Percentiles rank a stretch among this genome's conserved stretches.
Evolutionary conservation across 306 rosid genomes (phyloP).

Genomic region (Prunus mume): DNA sequence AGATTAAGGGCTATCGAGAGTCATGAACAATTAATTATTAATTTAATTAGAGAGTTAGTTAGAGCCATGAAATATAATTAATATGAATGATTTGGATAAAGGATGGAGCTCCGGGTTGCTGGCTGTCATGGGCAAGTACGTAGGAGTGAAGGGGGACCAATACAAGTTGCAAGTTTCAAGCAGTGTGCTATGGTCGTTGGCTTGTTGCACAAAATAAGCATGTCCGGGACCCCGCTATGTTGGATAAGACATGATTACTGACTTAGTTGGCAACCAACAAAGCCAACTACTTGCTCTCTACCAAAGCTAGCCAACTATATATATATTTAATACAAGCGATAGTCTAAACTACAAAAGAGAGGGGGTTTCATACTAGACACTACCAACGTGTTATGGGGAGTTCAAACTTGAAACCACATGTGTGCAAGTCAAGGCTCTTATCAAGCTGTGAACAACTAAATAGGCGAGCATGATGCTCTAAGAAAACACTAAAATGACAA

Average conservation of each 20-base stretch:
- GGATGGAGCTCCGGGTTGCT: background rate
- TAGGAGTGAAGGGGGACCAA: background rate
- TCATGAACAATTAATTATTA: too few species aligned
- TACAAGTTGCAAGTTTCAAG: background rate
- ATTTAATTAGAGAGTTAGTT: too few species aligned
- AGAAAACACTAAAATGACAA: too few species aligned
- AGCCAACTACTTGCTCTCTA: background rate
- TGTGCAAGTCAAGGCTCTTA: too few species aligned
- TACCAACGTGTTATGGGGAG: too few species aligned
- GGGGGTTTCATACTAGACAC: too few species aligned
- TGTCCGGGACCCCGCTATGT: background rate
- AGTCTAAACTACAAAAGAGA: too few species aligned
- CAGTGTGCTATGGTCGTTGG: background rate
- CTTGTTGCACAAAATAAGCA: background rate
- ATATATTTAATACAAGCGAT: rapidly evolving
- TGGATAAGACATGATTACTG: background rate
- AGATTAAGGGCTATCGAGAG: too few species aligned
- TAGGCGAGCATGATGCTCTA: too few species aligned
- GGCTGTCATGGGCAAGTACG: background rate
- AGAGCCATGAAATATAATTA: background rate
- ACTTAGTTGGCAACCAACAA: background rate
- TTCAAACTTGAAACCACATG: too few species aligned
- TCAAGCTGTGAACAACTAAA: too few species aligned
- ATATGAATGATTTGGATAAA: background rate
- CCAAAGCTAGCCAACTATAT: too few species aligned